These are phyloP conservation scores for Heracleum sosnowskyi DNA, from an alignment of 129 eudicot species.

Conservation along the genomic window DNA sequence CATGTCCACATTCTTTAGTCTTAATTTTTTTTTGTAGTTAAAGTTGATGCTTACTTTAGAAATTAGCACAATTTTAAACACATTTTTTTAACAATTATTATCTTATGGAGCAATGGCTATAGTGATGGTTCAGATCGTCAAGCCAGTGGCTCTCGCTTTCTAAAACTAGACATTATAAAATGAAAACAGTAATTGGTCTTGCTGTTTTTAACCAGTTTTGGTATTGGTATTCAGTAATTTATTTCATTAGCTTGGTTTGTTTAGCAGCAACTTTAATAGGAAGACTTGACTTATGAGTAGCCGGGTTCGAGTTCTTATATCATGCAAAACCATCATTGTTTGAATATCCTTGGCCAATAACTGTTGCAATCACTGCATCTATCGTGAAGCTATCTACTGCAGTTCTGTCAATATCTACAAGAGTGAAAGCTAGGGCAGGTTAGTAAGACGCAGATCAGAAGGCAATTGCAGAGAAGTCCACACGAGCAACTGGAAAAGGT, in stretches of 20 bases:
- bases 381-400: constrained; percentile 86
- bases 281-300: constrained; percentile 74
- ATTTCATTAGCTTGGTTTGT: constrained; percentile 73
- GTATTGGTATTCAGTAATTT: constrained; percentile 94
- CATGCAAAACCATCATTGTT: constrained; percentile 87
- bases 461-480: constrained; percentile 45
- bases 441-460: constrained; percentile 84
- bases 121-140: constrained; percentile 94
- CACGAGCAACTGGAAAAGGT: constrained; percentile 51
- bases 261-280: constrained; percentile 87
- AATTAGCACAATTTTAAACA: too few species aligned
- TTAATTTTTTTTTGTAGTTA: too few species aligned
- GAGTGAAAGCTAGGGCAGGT: constrained; percentile 78
- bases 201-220: constrained; percentile 94
- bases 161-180: constrained; percentile 77
- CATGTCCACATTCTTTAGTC: too few species aligned
- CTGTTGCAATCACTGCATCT: constrained; percentile 65
- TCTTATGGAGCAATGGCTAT: constrained; percentile 65
- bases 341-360: constrained; percentile 84
- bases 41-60: too few species aligned
- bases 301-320: constrained; percentile 71
- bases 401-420: constrained; percentile 75
- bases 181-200: constrained; percentile 90
- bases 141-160: constrained; percentile 98
- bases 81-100: too few species aligned